These are phyloP conservation scores for Paraphaeosphaeria sporulosa DNA, from an alignment of 2,329 filamentous ascomycete species.

Conservation along the genomic window DNA sequence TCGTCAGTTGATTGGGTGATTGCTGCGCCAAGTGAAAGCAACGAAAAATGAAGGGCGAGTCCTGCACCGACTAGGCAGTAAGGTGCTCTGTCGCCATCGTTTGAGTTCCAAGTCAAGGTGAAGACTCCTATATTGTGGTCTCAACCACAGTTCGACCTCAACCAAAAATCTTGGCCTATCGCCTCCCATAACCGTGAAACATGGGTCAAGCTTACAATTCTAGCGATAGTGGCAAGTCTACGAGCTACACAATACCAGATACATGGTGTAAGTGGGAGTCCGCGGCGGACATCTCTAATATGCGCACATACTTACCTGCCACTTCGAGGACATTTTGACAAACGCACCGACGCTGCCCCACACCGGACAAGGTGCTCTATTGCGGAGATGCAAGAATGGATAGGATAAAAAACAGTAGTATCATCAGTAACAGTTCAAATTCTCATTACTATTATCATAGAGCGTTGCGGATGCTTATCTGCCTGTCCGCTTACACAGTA, in stretches of 20 bases:
- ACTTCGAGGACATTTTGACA: not conserved
- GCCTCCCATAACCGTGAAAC: not conserved
- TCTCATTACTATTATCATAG: not conserved
- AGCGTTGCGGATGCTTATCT: not conserved
- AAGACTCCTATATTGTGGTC: not conserved
- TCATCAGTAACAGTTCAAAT: not conserved
- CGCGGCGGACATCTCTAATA: not conserved
- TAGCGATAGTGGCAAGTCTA: not conserved
- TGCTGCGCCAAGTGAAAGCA: not conserved
- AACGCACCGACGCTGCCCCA: not conserved
- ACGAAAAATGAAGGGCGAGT: not conserved
- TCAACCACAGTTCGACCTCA: not conserved
- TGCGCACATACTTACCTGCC: not conserved
- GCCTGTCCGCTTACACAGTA: constrained; percentile 5
- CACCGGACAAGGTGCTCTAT: not conserved
- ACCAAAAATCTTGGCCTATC: not conserved
- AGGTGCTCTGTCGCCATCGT: not conserved
- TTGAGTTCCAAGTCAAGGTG: not conserved
- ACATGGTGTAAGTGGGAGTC: not conserved
- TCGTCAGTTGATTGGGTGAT: not conserved
- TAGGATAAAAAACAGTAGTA: not conserved
- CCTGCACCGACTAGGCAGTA: not conserved
- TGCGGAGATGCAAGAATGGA: not conserved
- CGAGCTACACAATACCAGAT: not conserved
- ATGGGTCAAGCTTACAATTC: not conserved